Base-by-base conservation (phyloP, 179 eudicot species). In the Corrigiola litoralis region DNA sequence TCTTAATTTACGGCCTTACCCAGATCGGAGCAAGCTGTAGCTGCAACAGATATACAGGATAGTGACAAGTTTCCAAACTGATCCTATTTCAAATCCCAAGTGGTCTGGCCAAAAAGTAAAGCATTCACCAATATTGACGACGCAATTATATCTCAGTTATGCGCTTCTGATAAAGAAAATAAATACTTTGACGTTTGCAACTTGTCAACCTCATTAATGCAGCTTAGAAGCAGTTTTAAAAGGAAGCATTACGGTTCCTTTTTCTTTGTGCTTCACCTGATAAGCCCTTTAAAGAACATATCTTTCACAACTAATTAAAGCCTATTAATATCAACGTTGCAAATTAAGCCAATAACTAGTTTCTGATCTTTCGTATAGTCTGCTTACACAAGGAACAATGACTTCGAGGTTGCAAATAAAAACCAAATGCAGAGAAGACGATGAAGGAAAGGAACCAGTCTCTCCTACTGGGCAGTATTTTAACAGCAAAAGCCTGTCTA, bases 381-480 rank as follows among this genome's bases (percentile, higher is more conserved):
- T 17, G 1, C 10, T 40, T 8, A 25, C 18, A 42, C 8, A 16
- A 34, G 33, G 42, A 48, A 27, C 62, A 37, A 74, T 69, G 78
- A 63, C 41, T 45, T 50, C 62, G 3, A 42, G 7, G 18, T 49
- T 74, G 60, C 62, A 70, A 52, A 37, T 75, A 25, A 75, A 75
- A 34, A 75, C 75, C 10, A 56, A n/a, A 7, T 65, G 27, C 16
- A 48, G 66, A 65, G 42, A 49, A 32, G 71, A 66, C 45, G 83
- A 75, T 4, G 73, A 10, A 58, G 76, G 34, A 41, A 78, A 63
- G 21, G 83, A 81, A 49, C 96, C 96, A 4, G 96, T 91, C 57
- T 88, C 94, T 66, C 96, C 97, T 16, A 81, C 88, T 8, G 97
- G 89, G 21, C 89, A 89, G 46, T 89, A 83, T 78, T 85, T 87